Evolutionary conservation across 306 rosid genomes (phyloP).

Genomic region (Cyamopsis tetragonoloba): DNA sequence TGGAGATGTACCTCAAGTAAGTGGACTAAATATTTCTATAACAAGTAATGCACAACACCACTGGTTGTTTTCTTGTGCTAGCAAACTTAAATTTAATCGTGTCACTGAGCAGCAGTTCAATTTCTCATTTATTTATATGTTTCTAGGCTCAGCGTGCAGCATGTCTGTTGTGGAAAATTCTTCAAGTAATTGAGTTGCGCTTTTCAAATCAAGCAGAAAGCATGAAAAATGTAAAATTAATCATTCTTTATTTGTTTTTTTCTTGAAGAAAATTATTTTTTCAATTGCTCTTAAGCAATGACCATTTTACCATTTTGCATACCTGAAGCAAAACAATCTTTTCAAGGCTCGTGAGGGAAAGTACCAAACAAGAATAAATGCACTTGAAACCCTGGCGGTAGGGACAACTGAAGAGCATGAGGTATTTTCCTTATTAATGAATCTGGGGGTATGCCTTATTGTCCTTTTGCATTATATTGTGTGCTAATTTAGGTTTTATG

Average conservation of each 20-base stretch:
- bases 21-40: conserved; percentile 34
- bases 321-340: conserved; percentile 65
- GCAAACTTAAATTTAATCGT: neutral
- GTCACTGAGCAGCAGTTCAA: neutral
- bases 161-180: conserved; percentile 64
- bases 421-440: conserved; percentile 41
- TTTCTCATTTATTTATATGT: conserved; percentile 18
- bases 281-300: conserved; percentile 26
- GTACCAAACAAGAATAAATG: conserved; percentile 64
- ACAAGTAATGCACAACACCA: conserved; percentile 28
- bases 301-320: conserved; percentile 30
- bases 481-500: conserved; percentile 21
- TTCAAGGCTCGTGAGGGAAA: conserved; percentile 82
- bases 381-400: conserved; percentile 72
- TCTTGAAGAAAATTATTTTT: neutral
- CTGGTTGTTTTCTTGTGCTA: neutral
- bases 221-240: conserved; percentile 61
- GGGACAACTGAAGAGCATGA: conserved; percentile 79
- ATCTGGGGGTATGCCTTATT: conserved; percentile 6
- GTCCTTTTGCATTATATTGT: neutral
- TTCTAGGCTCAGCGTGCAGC: conserved; percentile 61
- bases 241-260: neutral
- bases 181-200: conserved; percentile 73
- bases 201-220: conserved; percentile 62
- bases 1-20: conserved; percentile 75